Conservation (phyloP, 352 stramenopile species). For the Phytophthora citricola region DNA sequence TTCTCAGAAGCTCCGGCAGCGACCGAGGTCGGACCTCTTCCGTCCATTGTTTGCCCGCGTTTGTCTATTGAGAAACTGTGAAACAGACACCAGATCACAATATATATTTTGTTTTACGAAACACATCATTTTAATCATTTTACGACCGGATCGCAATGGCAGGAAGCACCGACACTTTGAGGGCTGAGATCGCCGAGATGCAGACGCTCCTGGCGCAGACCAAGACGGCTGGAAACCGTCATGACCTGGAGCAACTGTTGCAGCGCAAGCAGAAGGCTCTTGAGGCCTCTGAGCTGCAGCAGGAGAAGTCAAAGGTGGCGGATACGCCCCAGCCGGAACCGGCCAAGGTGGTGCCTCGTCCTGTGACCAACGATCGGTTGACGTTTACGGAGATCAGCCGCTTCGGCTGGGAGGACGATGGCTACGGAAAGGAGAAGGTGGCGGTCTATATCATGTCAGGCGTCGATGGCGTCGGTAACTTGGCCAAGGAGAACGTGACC, state of each 20-base stretch:
- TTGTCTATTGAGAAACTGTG: neutral
- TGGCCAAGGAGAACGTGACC: conserved; percentile 76
- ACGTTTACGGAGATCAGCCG: conserved; percentile 86
- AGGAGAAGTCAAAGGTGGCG: conserved; percentile 31
- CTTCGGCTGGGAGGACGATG: conserved; percentile 90
- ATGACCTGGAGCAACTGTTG: conserved; percentile 70
- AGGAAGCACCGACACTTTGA: conserved; percentile 28
- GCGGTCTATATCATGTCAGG: conserved; percentile 85
- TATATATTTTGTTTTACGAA: neutral
- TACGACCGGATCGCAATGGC: conserved; percentile 25
- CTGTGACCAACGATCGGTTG: conserved; percentile 44
- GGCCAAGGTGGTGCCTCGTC: conserved; percentile 20
- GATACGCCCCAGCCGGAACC: conserved; percentile 22
- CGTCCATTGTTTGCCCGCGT: conserved; percentile 22
- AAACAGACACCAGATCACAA: conserved; percentile 8
- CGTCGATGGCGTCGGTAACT: conserved; percentile 74
- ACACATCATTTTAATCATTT: conserved; percentile 8
- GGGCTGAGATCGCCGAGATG: conserved; percentile 72
- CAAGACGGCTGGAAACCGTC: conserved; percentile 64
- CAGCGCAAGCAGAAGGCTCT: conserved; percentile 64
- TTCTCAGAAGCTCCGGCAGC: conserved; percentile 4
- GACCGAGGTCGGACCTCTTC: conserved; percentile 4
- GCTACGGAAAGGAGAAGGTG: conserved; percentile 89
- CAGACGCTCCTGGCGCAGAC: conserved; percentile 60
- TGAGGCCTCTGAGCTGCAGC: conserved; percentile 30